Conservation (phyloP, 164 flowering plant genomes). For the Malania oleifera region DNA sequence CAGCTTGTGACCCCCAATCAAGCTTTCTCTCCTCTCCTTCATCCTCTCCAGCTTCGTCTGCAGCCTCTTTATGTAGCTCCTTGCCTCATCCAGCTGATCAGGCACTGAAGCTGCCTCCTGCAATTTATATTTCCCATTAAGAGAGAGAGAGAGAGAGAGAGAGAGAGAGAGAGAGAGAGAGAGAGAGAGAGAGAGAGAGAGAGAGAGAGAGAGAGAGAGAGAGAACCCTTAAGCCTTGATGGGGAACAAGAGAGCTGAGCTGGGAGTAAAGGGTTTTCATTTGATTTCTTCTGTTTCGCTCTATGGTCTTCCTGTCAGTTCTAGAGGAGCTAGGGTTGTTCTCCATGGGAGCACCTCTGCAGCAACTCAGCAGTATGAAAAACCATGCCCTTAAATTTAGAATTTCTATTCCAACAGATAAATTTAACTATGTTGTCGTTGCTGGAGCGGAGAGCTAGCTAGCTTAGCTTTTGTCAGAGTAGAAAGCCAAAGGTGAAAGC, state of each 20-base stretch:
- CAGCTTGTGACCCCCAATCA: constrained; percentile 15
- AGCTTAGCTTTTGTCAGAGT: background rate
- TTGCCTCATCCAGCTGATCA: constrained; percentile 58
- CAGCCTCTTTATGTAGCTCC: constrained; percentile 47
- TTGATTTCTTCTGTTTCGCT: constrained; percentile 63
- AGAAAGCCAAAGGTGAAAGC: constrained; percentile 1
- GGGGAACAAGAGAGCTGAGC: constrained; percentile 56
- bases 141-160: background rate
- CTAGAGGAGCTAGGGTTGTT: constrained; percentile 23
- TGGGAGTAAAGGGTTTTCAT: constrained; percentile 55
- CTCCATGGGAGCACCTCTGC: too few species aligned
- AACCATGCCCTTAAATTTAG: too few species aligned
- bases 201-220: constrained; percentile 13
- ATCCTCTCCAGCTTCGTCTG: constrained; percentile 48
- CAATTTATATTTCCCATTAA: background rate
- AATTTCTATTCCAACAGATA: too few species aligned
- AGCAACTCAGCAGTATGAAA: too few species aligned
- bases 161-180: background rate
- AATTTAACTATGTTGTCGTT: too few species aligned
- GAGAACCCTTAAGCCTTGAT: constrained; percentile 24
- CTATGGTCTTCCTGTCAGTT: constrained; percentile 52
- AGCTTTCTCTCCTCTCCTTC: constrained; percentile 42
- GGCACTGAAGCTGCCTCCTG: constrained; percentile 41
- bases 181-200: constrained; percentile 7
- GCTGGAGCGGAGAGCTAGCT: too few species aligned